phyloP scores from a whole-genome alignment of 164 flowering plant species.

The Vitis rotundifolia region DNA sequence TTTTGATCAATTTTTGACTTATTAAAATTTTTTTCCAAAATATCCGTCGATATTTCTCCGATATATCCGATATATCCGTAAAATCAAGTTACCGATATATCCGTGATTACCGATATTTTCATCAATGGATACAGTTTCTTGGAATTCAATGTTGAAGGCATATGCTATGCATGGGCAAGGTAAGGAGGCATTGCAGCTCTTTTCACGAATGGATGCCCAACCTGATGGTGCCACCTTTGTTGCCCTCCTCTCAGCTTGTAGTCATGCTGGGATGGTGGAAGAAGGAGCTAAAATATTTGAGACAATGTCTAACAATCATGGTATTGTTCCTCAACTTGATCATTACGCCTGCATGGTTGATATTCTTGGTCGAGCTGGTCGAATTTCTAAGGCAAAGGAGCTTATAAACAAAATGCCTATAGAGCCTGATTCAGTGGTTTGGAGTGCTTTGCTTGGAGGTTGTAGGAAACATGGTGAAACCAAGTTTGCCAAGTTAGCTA shows the following conservation, averaged over 20 bases:
- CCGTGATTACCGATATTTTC: no score
- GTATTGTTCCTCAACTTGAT: slow-evolving; percentile 57
- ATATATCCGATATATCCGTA: no score
- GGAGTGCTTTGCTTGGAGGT: slow-evolving; percentile 79
- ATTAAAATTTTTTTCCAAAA: no score
- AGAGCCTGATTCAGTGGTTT: slow-evolving; percentile 68
- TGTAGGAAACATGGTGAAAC: slow-evolving; percentile 68
- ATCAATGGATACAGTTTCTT: slow-evolving; percentile 69
- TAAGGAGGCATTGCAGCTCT: slow-evolving; percentile 49
- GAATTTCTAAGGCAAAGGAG: slow-evolving; percentile 48
- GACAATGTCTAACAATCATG: slow-evolving; percentile 42
- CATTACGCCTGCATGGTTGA: slow-evolving; percentile 86
- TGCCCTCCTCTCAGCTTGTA: slow-evolving; percentile 73
- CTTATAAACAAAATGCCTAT: slow-evolving; percentile 59
- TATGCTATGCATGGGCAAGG: slow-evolving; percentile 71
- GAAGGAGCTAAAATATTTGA: slow-evolving; percentile 60
- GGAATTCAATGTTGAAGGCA: slow-evolving; percentile 85
- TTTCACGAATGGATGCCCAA: slow-evolving; percentile 40
- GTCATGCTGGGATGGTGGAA: slow-evolving; percentile 72
- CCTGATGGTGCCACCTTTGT: slow-evolving; percentile 77
- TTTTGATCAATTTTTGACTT: no score
- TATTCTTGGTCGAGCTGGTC: slow-evolving; percentile 68
- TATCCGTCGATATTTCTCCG: no score
- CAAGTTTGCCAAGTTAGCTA: slow-evolving; percentile 51
- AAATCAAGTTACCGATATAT: no score